Evolutionary conservation across 75 land plant species (phyloP).

Genomic region (Larix kaempferi): DNA sequence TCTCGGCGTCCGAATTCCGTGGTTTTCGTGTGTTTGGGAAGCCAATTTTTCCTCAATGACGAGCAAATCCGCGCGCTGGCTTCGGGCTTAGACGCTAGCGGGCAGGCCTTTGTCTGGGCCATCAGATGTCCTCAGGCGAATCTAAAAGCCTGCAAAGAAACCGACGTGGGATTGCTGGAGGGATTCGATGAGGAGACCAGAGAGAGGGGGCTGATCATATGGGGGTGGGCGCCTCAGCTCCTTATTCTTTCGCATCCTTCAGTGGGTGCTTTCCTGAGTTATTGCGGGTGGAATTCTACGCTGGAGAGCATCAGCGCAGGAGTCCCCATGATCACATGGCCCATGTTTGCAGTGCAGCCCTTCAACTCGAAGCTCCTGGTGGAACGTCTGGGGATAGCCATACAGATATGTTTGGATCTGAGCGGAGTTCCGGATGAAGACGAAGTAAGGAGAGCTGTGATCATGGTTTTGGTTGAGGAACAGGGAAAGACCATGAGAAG

Average conservation of each 20-base stretch:
- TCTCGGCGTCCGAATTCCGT: conserved; percentile 9
- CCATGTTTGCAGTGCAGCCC: background rate
- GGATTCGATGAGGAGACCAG: conserved; percentile 3
- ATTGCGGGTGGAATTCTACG: conserved; percentile 24
- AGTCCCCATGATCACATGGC: conserved; percentile 4
- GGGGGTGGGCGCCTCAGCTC: conserved; percentile 20
- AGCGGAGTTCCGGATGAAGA: background rate
- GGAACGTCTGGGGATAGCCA: background rate
- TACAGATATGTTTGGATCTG: background rate
- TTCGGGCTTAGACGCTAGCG: conserved; percentile 11
- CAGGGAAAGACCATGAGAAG: background rate
- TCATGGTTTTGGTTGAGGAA: background rate
- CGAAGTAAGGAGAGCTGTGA: background rate
- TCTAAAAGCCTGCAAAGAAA: background rate
- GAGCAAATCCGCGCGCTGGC: conserved; percentile 18
- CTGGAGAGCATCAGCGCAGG: conserved; percentile 8
- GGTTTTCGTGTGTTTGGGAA: conserved; percentile 25
- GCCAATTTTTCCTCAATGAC: conserved; percentile 8
- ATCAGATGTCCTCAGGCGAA: background rate
- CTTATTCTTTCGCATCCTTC: conserved; percentile 12
- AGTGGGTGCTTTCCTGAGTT: conserved; percentile 12
- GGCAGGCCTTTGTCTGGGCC: conserved; percentile 20
- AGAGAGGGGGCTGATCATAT: conserved; percentile 12
- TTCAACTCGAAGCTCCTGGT: background rate
- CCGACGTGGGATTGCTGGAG: conserved; percentile 12